Base-by-base conservation (phyloP, 1,284 basidiomycete species). In the Taiwanofungus camphoratus region DNA sequence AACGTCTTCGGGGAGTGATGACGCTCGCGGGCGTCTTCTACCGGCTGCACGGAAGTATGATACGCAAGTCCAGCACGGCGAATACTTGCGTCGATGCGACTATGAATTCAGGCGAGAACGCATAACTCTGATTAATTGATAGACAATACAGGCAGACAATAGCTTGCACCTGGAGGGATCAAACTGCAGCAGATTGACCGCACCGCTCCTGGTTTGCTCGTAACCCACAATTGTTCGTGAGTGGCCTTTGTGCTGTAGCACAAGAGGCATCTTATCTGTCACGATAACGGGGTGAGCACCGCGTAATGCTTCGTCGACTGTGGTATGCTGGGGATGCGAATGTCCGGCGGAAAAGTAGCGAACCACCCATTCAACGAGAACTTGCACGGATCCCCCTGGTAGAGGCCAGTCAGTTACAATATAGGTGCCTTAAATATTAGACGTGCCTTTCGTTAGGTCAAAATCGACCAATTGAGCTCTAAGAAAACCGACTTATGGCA, bases 191-290 rank as follows among this genome's bases (percentile, higher is more conserved):
- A 94, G 68, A 51, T 78, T 82, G 30, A 76, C 68, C 11, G 68
- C 63, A 5, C 80, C 82, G 16, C 68, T 68, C 49, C 71, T 73
- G 22, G 66, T 69, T 29, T 80, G 63, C 58, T 93, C 88, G 53
- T 85, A 92, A 1, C 91, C 91, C 2, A 93, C 72, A 12, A 94
- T 79, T 1, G 82, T 84, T n/a, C 86, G 67, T 12, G 91, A 93
- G 64, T 94, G 91, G 0, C 90, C 88, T 3, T 73, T 60, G 53
- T 89, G 81, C 68, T 93, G 80, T 34, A 94, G 67, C 29, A 94
- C 80, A 15, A 94, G 56, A 3, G 91, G 91, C 73, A 89, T 81
- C 53, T 73, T 77, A 24, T 74, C 60, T 1, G 82, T 83, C 22
- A 71, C 61, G 4, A 69, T 55, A 7, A 92, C 68, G 4, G 80